These are phyloP conservation scores for Trichosporon asahii DNA, from an alignment of 1,284 basidiomycete species.

Conservation along the genomic window DNA sequence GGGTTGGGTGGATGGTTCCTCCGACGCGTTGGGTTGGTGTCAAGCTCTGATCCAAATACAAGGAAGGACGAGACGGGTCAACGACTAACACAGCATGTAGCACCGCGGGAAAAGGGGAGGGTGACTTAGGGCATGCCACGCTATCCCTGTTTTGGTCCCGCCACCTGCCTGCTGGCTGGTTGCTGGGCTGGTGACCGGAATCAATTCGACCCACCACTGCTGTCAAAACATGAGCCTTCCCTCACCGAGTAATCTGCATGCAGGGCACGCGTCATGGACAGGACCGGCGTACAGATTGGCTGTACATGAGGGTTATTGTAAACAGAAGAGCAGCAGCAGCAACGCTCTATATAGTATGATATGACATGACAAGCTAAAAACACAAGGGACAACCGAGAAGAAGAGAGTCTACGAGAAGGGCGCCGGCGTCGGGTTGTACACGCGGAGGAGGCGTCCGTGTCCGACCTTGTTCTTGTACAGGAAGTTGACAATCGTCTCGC, in stretches of 20 bases:
- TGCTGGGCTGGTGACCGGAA: not conserved
- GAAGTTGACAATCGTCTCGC: constrained; percentile 50
- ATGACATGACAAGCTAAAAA: not conserved
- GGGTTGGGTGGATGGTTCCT: constrained; percentile 12
- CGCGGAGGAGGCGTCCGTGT: constrained; percentile 43
- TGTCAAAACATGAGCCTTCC: not conserved
- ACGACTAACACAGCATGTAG: constrained; percentile 5
- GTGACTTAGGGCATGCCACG: not conserved
- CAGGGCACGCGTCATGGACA: not conserved
- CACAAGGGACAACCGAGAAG: not conserved
- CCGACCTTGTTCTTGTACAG: constrained; percentile 51
- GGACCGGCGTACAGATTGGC: not conserved
- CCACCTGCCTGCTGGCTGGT: not conserved
- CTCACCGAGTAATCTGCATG: not conserved
- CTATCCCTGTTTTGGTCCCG: not conserved
- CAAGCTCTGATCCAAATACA: constrained; percentile 8
- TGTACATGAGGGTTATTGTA: too few relatives aligned
- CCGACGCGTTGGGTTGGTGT: not conserved
- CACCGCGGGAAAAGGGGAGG: not conserved
- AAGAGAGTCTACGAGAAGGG: constrained; percentile 16
- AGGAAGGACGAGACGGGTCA: not conserved
- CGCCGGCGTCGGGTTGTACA: constrained; percentile 39
- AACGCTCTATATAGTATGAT: not conserved
- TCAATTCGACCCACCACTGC: not conserved
- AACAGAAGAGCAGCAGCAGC: not conserved